phyloP scores from a whole-genome alignment of 495 filamentous ascomycete genomes.

The Parmelia sp. region DNA sequence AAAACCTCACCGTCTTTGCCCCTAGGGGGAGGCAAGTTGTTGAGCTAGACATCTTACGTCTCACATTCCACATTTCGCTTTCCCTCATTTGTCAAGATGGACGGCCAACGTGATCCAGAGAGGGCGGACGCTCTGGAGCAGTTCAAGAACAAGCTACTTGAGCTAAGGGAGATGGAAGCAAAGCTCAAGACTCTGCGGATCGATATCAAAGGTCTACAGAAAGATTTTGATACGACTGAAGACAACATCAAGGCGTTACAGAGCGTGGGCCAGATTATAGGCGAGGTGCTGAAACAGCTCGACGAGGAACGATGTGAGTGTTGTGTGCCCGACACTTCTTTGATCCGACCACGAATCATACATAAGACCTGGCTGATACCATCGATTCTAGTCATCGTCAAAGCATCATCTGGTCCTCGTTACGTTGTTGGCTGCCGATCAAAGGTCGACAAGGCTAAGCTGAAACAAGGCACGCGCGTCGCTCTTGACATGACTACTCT shows the following conservation, averaged over 20 bases:
- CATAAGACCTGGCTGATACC: conserved; percentile 9
- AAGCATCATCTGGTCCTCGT: conserved; percentile 92
- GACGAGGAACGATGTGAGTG: conserved; percentile 95
- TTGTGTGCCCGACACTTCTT: neutral
- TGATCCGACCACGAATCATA: neutral
- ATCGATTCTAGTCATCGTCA: conserved; percentile 56
- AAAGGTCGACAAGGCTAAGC: conserved; percentile 91
- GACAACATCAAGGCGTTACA: conserved; percentile 99
- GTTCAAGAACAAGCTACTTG: conserved; percentile 88
- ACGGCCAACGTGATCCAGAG: conserved; percentile 54
- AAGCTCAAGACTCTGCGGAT: conserved; percentile 87
- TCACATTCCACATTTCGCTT: neutral
- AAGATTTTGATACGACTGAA: conserved; percentile 92
- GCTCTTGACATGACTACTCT: conserved; percentile 99
- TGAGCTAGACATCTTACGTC: neutral
- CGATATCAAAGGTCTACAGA: conserved; percentile 91
- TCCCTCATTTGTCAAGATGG: conserved; percentile 33
- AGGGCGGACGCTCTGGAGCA: conserved; percentile 75
- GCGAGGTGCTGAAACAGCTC: conserved; percentile 96
- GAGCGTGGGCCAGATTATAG: conserved; percentile 99
- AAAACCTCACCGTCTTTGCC: neutral
- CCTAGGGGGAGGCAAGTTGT: neutral
- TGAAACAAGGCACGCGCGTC: conserved; percentile 97
- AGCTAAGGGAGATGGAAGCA: conserved; percentile 96
- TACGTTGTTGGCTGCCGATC: conserved; percentile 98